Percentiles rank a stretch among this genome's conserved stretches.
These are phyloP conservation scores for Sarcodon sp. DNA, from an alignment of 768 basidiomycete genomes.

Conservation along the genomic window DNA sequence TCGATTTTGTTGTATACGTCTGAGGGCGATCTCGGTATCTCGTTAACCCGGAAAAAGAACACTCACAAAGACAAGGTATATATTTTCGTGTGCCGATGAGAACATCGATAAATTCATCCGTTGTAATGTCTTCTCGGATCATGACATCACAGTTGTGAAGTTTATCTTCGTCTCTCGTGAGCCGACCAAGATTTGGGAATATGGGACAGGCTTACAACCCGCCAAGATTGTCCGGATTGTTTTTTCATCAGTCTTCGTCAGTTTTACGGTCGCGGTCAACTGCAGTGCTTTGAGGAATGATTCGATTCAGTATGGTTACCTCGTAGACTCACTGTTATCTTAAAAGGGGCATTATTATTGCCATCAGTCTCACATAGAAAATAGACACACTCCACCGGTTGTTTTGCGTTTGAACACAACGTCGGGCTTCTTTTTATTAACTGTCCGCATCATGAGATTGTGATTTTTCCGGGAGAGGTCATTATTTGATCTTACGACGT, in stretches of 20 bases:
- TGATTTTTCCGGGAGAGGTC: too few species aligned
- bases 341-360: background rate
- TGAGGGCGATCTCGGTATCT: constrained; percentile 13
- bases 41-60: background rate
- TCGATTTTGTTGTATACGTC: constrained; percentile 98
- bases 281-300: constrained; percentile 14
- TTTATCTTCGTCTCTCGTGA: constrained; percentile 40
- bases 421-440: constrained; percentile 87
- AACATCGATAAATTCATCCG: constrained; percentile 98
- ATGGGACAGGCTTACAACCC: constrained; percentile 43
- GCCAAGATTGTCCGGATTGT: constrained; percentile 89
- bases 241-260: constrained; percentile 91
- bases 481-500: constrained; percentile 20
- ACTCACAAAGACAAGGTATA: constrained; percentile 74
- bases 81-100: constrained; percentile 93
- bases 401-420: constrained; percentile 91
- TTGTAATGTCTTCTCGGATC: constrained; percentile 96
- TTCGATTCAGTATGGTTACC: too few species aligned
- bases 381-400: constrained; percentile 68
- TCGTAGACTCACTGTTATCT: background rate
- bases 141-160: constrained; percentile 94
- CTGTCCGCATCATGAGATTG: too few species aligned
- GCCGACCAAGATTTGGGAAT: background rate
- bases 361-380: too few species aligned
- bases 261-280: constrained; percentile 85